Evolutionary conservation across 2,329 filamentous ascomycete species (phyloP), one percentile per base, ranked within the genome.

Genomic region (Parastagonospora avenae): DNA sequence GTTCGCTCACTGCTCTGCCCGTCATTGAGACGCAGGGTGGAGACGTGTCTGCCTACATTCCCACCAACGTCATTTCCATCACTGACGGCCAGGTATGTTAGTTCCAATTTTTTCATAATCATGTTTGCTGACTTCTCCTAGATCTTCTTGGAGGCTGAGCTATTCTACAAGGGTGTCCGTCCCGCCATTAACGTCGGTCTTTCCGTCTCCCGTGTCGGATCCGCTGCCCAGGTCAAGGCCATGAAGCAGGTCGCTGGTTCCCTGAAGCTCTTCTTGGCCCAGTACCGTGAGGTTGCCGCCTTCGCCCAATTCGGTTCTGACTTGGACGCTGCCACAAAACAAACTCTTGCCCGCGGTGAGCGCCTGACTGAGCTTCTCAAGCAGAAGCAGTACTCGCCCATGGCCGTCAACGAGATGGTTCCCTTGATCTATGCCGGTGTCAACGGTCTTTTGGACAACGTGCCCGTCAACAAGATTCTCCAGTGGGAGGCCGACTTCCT

Each of bases 171-270:
- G 91, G 94, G 94, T 95, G 83, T 99, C 81, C 93, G 94, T 76
- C 94, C 94, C 73, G 94, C 94, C 83, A 99, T 99, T 81, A 99
- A 99, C 87, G 94, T 99, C 90, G 94, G 94, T 94, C 91, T 99
- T 71, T 99, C 94, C 74, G 94, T 99, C 72, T 99, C 94, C 70
- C 94, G 94, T 91, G 94, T 99, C 88, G 94, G 94, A 79, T 99
- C 94, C 75, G 91, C 94, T 78, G 94, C 94, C 77, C 94, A 99
- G 87, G 87, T 97, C 80, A 99, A 97, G 91, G 92, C 94, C 82
- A 99, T 99, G 94, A 99, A 99, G 88, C 94, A 99, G 86, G 94
- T 99, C 72, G 94, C 94, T 75, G 94, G 94, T 87, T 97, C 93
- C 69, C 85, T 99, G 76, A 99, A 99, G 88, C 92, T 99, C 72